Evolutionary conservation across 768 basidiomycete species (phyloP), one percentile per base, ranked within the genome.

Genomic region (Chalciporus sphaerocephalus): DNA sequence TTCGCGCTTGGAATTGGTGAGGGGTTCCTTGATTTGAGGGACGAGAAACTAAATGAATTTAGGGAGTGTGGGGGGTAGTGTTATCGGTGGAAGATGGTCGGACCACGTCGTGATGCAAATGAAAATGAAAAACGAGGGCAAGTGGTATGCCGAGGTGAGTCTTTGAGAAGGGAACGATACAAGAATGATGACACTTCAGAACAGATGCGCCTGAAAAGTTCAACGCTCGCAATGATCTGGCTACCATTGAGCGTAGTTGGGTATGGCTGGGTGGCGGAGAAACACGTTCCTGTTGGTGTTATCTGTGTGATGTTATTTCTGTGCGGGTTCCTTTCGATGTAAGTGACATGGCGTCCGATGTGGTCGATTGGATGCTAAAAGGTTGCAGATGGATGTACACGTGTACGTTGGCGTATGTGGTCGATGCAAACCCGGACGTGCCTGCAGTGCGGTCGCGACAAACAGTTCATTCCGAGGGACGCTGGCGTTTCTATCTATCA

Each of bases 341-440:
- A 50, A 59, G 81, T 61, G 4, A 12, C 18, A 38, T 21, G 32
- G 11, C 24, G 34, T 24, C 15, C 22, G 18, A 23, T 22, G 9
- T 41, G 17, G 20, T 41, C 23, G 16, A 17, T 20, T 20, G 10
- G 3, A 18, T 43, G 30, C 47, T 47, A 43, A 47, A 25, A 32
- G 33, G 21, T 44, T 46, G 2, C 48, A 80, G 77, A 54, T 73
- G 73, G 65, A 79, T 83, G 38, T 85, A 87, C 58, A 67, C 80
- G 13, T 80, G 80, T 40, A 84, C 86, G 0, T 66, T 94, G 23
- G 85, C 92, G 0, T 94, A 92, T 55, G 73, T 93, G 25, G 89
- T 93, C 13, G 92, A 96, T 55, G 80, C 89, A 5, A 96, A 94
- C 60, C 71, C 74, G 6, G 92, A 8, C 77, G 87, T 22, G 87